These are phyloP conservation scores for Fusarium bulbicola DNA, from an alignment of 2,329 filamentous ascomycete genomes.

Conservation along the genomic window DNA sequence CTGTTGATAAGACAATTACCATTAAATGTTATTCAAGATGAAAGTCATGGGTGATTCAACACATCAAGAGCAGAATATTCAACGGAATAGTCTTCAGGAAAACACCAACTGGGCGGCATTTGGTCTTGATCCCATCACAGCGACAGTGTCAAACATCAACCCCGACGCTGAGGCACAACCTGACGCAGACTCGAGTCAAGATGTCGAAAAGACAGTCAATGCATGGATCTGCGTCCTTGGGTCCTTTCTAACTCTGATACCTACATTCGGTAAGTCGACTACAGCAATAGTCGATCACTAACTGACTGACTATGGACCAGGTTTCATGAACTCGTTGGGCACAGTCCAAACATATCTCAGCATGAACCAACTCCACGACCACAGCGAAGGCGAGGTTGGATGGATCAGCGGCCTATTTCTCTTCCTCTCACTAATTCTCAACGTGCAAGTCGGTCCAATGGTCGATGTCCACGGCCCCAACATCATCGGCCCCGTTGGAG, in stretches of 20 bases:
- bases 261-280: conserved; percentile 34
- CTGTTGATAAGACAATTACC: neutral
- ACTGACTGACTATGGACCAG: conserved; percentile 38
- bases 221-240: conserved; percentile 41
- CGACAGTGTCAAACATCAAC: conserved; percentile 25
- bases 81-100: neutral
- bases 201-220: conserved; percentile 27
- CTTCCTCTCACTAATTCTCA: conserved; percentile 55
- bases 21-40: neutral
- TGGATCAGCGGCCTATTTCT: conserved; percentile 60
- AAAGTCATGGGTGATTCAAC: neutral
- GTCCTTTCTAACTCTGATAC: conserved; percentile 34
- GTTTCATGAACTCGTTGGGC: conserved; percentile 59
- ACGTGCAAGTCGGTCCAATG: conserved; percentile 58
- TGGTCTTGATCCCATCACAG: conserved; percentile 30
- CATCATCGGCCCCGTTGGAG: conserved; percentile 50
- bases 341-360: conserved; percentile 58
- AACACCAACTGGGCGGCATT: conserved; percentile 17
- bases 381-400: conserved; percentile 55
- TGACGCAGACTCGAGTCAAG: conserved; percentile 8
- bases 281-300: no score
- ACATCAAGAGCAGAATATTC: neutral
- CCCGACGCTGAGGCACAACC: conserved; percentile 23
- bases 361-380: conserved; percentile 53
- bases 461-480: conserved; percentile 59